Evolutionary conservation across 306 rosid genomes (phyloP), one percentile per base, ranked within the genome.

Genomic region (barrel medic (Medicago truncatula)): DNA sequence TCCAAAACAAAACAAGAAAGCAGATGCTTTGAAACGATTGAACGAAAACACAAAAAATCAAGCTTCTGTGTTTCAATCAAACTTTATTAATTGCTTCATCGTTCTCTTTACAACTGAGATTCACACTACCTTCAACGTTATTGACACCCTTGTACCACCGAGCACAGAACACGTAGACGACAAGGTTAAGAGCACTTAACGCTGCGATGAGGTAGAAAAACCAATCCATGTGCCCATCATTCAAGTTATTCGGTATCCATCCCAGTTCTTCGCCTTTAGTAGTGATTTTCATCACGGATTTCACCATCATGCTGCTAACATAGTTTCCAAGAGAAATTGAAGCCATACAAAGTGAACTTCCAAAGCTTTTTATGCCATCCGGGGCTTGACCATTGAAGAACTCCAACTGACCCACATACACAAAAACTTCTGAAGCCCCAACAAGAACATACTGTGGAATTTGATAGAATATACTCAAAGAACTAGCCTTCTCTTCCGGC

Each of bases 311-410:
- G 73, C 86, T 88, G 34, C 91, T 88, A 5, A 79, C 87, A 61
- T 81, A 88, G 71, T 88, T 88, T 31, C 91, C 91, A 38, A 85
- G 83, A 17, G 91, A 88, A 20, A 88, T 88, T 4, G 91, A 88
- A 17, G 91, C 91, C 91, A 88, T 88, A 60, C 91, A 88, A 31
- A 88, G 87, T 20, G 91, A 83, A 53, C 91, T 85, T 1, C 89
- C 91, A 67, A 88, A 79, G 73, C 91, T 88, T 47, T 85, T 88
- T 12, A 88, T 88, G 3, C 91, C 91, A 36, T 88, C 91, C 0
- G 89, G 91, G 0, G 91, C 89, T 76, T 88, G 89, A 0, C 86
- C 86, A 31, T 81, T 88, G 15, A 88, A 88, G 64, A 88, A 88
- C 70, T 85, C 91, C 78, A 85, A 56, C 15, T 85, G 88, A 25